Evolutionary conservation across 2,329 filamentous ascomycete species (phyloP), one percentile per base, ranked within the genome.

Genomic region (Paecilomyces fulvus): DNA sequence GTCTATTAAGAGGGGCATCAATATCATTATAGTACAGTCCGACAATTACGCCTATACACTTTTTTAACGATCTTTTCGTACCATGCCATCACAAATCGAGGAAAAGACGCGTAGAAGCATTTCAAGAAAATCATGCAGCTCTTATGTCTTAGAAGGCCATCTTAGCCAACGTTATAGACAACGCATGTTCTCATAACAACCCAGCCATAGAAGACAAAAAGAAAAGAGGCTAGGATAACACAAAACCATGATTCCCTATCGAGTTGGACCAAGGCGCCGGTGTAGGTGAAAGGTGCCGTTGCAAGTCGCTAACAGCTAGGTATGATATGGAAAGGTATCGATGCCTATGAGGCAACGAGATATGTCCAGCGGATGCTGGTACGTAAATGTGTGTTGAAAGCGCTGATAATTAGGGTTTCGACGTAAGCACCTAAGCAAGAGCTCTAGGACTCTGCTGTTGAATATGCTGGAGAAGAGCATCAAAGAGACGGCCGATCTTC

Each of bases 391-490:
- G n/a, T 17, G 37, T 43, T 17, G 37, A 43, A 43, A 17, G 5
- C 14, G 33, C 25, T 37, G 12, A 37, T 1, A 21, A 25, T 12
- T 21, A 12, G 20, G 21, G 20, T 20, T 49, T 49, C 48, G 48
- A 49, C 25, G 6, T 54, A 53, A 56, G 53, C 51, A 54, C 56
- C 28, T 67, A 72, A 48, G 70, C 58, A 51, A 72, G 59, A 30
- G 69, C 67, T 55, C 73, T 68, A 51, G 79, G 79, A 68, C 78
- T 80, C 63, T 76, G 74, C 58, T 76, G 73, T 58, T 76, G 74
- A 55, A 76, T 76, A 56, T 76, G 74, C 59, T 74, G 73, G 55
- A 75, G 69, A 57, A 76, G 71, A 50, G 73, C 73, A 63, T 76
- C 73, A 53, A 76, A 76, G 11, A 76, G 71, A 60, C 73, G 73